These are phyloP conservation scores for Chlorophyllum brunneum DNA, from an alignment of 768 basidiomycete species.

Conservation along the genomic window DNA sequence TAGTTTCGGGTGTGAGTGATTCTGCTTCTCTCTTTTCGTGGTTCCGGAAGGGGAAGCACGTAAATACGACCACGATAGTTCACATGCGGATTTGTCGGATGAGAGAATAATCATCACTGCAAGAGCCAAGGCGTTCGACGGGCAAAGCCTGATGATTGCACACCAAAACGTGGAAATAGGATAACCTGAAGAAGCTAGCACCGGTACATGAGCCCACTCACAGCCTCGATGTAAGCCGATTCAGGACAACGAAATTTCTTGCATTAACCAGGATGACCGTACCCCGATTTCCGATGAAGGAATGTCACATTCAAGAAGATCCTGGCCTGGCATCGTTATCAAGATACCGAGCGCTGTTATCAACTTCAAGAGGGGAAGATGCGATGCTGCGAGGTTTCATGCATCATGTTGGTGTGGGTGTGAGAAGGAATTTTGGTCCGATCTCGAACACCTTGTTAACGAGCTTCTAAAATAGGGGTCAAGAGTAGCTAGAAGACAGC, in stretches of 20 bases:
- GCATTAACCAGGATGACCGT: not conserved
- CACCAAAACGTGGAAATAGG: not conserved
- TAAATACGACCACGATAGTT: no score
- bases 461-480: not conserved
- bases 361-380: not conserved
- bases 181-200: not conserved
- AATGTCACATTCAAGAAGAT: not conserved
- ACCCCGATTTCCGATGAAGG: not conserved
- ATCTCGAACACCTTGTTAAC: not conserved
- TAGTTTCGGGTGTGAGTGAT: no score
- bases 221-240: not conserved
- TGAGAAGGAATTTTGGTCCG: not conserved
- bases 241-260: not conserved
- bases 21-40: no score
- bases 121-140: no score
- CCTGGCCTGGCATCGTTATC: not conserved
- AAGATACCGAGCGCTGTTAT: not conserved
- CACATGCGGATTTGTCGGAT: no score
- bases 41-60: no score
- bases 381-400: not conserved
- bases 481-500: not conserved
- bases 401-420: slow-evolving; percentile 12
- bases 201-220: not conserved
- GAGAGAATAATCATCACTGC: no score
- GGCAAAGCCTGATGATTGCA: no score